phyloP scores from a whole-genome alignment of 371 early-diverging fungal species.

The Mortierella sp. region DNA sequence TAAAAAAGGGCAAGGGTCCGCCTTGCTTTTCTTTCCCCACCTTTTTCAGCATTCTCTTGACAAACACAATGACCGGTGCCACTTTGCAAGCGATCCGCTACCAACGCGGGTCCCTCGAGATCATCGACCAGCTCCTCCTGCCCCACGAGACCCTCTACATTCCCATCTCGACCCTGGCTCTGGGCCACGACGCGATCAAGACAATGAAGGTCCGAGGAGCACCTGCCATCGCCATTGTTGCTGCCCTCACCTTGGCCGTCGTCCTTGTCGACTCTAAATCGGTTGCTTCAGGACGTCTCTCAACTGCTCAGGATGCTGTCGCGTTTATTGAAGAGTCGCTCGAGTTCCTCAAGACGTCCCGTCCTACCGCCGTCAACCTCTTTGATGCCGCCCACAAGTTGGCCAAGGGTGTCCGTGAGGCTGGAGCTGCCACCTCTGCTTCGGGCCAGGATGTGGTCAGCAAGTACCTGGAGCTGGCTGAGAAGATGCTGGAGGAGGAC shows the following conservation, averaged over 20 bases:
- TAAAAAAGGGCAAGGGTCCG: not conserved
- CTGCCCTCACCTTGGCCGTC: conserved; percentile 91
- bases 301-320: conserved; percentile 57
- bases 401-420: conserved; percentile 56
- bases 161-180: conserved; percentile 70
- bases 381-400: conserved; percentile 92
- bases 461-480: conserved; percentile 81
- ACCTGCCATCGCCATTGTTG: conserved; percentile 98
- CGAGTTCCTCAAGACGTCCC: conserved; percentile 88
- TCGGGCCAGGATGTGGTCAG: conserved; percentile 61
- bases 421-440: conserved; percentile 48
- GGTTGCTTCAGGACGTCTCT: conserved; percentile 12
- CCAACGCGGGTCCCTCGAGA: conserved; percentile 73
- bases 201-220: conserved; percentile 95
- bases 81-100: conserved; percentile 88
- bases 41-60: not conserved
- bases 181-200: conserved; percentile 92
- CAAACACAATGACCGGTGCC: conserved; percentile 37
- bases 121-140: conserved; percentile 93
- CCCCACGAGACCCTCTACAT: conserved; percentile 91
- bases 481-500: conserved; percentile 89
- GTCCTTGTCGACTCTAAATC: conserved; percentile 65
- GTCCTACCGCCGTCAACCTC: conserved; percentile 97
- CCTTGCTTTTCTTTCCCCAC: not conserved
- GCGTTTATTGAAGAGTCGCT: conserved; percentile 74